These are phyloP conservation scores for Penicillium argentinense DNA, from an alignment of 495 filamentous ascomycete genomes.

Conservation along the genomic window DNA sequence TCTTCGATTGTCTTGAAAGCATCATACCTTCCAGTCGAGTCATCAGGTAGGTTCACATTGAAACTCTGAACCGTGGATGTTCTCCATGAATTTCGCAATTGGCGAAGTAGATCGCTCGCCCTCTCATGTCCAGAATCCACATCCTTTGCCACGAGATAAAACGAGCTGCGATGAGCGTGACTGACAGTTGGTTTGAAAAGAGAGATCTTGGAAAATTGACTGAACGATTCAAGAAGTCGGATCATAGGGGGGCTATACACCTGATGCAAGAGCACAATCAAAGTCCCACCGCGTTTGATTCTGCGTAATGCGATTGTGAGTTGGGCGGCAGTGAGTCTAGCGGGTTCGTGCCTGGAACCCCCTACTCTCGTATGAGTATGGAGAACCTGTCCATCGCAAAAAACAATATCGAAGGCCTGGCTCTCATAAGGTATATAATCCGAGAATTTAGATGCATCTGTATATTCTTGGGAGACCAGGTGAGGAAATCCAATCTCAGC, in stretches of 20 bases:
- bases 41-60: neutral
- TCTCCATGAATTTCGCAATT: neutral
- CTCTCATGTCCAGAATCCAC: slow-evolving; percentile 1
- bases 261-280: slow-evolving; percentile 7
- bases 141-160: slow-evolving; percentile 10
- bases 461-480: neutral
- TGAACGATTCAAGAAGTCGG: slow-evolving; percentile 4
- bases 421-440: neutral
- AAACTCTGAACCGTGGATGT: neutral
- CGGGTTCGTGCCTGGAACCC: neutral
- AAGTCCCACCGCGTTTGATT: slow-evolving; percentile 4
- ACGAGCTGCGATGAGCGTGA: slow-evolving; percentile 5
- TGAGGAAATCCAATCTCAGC: slow-evolving; percentile 1
- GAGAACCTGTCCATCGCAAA: slow-evolving; percentile 5
- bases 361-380: neutral
- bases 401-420: neutral
- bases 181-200: slow-evolving; percentile 1
- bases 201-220: neutral
- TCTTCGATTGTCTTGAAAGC: neutral
- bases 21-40: neutral
- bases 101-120: neutral
- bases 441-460: slow-evolving; percentile 1
- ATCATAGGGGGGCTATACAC: neutral
- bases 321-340: slow-evolving; percentile 3
- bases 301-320: slow-evolving; percentile 1